Base-by-base conservation (phyloP, 2,329 filamentous ascomycete species). In the Parafenestella ontariensis region DNA sequence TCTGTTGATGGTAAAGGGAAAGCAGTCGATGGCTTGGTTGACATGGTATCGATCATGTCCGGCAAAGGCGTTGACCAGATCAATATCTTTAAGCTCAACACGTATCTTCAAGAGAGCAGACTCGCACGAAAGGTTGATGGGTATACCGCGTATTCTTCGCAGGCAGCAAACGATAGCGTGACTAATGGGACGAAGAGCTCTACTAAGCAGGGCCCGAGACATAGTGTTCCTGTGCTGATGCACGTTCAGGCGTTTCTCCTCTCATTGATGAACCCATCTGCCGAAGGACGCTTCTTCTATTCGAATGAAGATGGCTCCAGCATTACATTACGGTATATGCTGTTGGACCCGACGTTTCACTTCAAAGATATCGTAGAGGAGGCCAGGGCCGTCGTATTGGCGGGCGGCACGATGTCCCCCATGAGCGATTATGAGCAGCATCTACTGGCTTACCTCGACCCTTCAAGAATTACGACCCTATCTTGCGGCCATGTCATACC, bases 401-500 rank as follows among this genome's bases (percentile, higher is more conserved):
- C 93, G 0, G 95, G 95, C 53, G 95, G 95, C 20, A 99, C 95
- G 23, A 98, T 99, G 95, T 96, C 95, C 2, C 95, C 95, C 0
- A 96, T 98, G 80, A 85, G 89, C 21, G 95, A 98, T 77, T 99
- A 96, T 76, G 87, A 85, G 31, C 84, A 89, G 3, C 91, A 97
- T 66, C 82, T 99, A 0, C 95, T 99, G 58, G 90, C 94, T 0
- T 89, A 90, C 44, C 75, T 96, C 0, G 72, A 84, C 0, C 64
- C 82, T 0, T 76, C 79, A 0, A 86, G 86, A 52, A 84, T 98
- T 40, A 88, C 84, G 9, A 96, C 91, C 0, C 84, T 97, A 26
- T 97, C 92, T 62, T 99, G 94, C 72, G 93, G 92, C 0, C 95
- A 99, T 76, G 93, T 99, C 41, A 96, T 99, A 49, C 94, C 95